These are phyloP conservation scores for Sclerotinia trifoliorum DNA, from an alignment of 2,329 filamentous ascomycete genomes.

Conservation along the genomic window DNA sequence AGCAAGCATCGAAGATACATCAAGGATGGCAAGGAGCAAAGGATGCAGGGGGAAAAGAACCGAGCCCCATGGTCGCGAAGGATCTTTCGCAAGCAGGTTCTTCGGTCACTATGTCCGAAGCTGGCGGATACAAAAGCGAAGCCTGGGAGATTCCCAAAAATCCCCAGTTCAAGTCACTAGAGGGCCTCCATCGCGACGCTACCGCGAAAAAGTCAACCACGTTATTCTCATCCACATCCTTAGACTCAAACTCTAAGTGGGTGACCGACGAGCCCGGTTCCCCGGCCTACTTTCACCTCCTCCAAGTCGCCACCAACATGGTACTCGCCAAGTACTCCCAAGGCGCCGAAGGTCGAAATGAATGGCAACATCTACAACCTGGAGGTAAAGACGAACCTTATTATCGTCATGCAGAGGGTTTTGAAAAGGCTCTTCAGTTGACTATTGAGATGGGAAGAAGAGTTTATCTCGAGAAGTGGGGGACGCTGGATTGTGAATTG, in stretches of 20 bases:
- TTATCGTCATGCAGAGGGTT: conserved; percentile 49
- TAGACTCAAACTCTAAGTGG: conserved; percentile 20
- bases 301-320: conserved; percentile 38
- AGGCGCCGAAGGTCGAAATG: conserved; percentile 44
- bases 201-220: not conserved
- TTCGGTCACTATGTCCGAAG: not conserved
- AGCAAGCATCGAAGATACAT: not conserved
- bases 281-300: conserved; percentile 34
- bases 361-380: conserved; percentile 52
- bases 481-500: conserved; percentile 46
- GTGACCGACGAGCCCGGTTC: conserved; percentile 36
- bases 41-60: not conserved
- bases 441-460: conserved; percentile 47
- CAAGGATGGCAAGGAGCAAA: not conserved
- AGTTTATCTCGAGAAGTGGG: conserved; percentile 48
- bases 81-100: not conserved
- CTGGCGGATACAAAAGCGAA: not conserved
- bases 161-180: not conserved
- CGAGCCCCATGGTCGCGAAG: not conserved
- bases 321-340: conserved; percentile 13
- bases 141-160: not conserved
- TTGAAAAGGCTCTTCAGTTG: conserved; percentile 47
- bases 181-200: not conserved
- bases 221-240: not conserved
- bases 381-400: conserved; percentile 55